phyloP scores from a whole-genome alignment of 768 basidiomycete species.

The Lentinula raphanica region DNA sequence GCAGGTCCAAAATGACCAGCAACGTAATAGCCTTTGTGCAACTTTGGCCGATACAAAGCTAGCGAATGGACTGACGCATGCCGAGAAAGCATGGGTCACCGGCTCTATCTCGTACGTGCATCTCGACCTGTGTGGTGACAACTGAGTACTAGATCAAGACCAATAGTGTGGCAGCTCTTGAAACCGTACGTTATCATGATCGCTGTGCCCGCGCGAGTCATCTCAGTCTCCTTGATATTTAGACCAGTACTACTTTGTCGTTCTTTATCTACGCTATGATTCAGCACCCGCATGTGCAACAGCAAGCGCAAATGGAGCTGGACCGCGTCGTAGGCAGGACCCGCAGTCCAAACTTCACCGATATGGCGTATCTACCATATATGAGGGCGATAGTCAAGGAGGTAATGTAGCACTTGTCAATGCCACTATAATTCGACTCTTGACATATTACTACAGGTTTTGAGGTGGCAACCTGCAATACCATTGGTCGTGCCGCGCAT shows the following conservation, averaged over 20 bases:
- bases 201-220: not conserved
- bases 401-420: not conserved
- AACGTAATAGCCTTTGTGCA: not conserved
- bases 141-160: not conserved
- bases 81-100: not conserved
- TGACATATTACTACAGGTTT: not conserved
- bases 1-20: not conserved
- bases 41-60: not conserved
- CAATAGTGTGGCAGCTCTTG: not conserved
- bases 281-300: not conserved
- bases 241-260: not conserved
- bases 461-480: slow-evolving; percentile 25
- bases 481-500: slow-evolving; percentile 22
- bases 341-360: slow-evolving; percentile 1
- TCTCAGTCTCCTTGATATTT: too few species aligned
- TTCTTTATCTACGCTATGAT: slow-evolving; percentile 3
- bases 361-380: slow-evolving; percentile 2
- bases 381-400: slow-evolving; percentile 1
- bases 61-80: not conserved
- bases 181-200: not conserved
- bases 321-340: slow-evolving; percentile 4
- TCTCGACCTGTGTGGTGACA: not conserved
- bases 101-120: not conserved
- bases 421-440: not conserved
- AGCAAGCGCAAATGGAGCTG: slow-evolving; percentile 1